Base-by-base conservation (phyloP, 2,329 filamentous ascomycete species). In the Aspergillus chevalieri region DNA sequence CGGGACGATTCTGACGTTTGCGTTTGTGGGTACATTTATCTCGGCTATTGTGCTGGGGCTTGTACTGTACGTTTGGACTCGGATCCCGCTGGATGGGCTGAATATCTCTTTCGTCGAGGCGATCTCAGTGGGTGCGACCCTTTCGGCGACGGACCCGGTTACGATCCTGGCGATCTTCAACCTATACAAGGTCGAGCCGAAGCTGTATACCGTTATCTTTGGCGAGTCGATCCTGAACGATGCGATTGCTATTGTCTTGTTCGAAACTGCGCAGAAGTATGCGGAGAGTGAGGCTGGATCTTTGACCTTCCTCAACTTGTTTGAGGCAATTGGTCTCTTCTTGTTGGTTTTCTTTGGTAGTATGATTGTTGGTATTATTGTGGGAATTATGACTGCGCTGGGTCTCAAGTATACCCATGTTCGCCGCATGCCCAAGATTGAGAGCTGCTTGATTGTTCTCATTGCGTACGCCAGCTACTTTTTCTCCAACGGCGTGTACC, bases 121-220 rank as follows among this genome's bases (percentile, higher is more conserved):
- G 56, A 93, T 98, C 67, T 94, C 91, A 1, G 89, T 98, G 41
- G 93, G 93, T 61, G 93, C 93, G 42, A 98, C 93, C 0, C 81
- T 98, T 28, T 97, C 93, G 2, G 93, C 93, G 52, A 98, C 93
- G 1, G 93, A 98, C 65, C 93, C 93, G 0, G 92, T 98, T 51
- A 98, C 93, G 0, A 97, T 98, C 61, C 78, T 98, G 47, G 93
- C 93, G 67, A 98, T 98, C 60, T 98, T 98, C 81, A 97, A 96
- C 70, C 87, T 93, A 1, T 98, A 97, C 81, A 97, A 97, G 73
- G 93, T 98, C 61, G 93, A 98, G 63, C 93, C 93, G 2, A 97
- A 97, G 73, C 81, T 98, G 15, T 98, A 98, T 74, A 98, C 93
- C 26, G 85, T 98, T 67, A 98, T 98, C 58, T 98, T 98, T 69